phyloP scores from a whole-genome alignment of 1,284 basidiomycete species.

The Xerocomus nothofagi region DNA sequence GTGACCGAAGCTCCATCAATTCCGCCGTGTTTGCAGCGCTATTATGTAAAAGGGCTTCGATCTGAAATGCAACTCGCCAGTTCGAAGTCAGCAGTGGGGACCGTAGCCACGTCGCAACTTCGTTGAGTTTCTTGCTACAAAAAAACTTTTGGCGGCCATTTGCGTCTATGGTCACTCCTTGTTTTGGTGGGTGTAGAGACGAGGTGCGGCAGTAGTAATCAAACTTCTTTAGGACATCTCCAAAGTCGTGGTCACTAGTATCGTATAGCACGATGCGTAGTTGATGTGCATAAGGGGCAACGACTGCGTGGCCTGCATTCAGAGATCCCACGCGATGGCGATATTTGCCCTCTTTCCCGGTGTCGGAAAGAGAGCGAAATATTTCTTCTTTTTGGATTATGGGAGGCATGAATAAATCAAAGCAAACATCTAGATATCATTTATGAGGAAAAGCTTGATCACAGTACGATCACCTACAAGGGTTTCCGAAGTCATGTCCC shows the following conservation, averaged over 20 bases:
- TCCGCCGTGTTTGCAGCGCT: conserved; percentile 58
- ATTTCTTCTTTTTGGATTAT: conserved; percentile 60
- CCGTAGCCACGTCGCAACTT: conserved; percentile 43
- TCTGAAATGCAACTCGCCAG: conserved; percentile 69
- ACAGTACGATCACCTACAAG: conserved; percentile 33
- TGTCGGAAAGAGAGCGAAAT: conserved; percentile 48
- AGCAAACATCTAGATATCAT: conserved; percentile 52
- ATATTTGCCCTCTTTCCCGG: conserved; percentile 41
- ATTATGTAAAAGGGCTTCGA: conserved; percentile 64
- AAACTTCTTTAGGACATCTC: conserved; percentile 48
- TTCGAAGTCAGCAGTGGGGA: conserved; percentile 37
- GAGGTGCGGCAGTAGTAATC: conserved; percentile 52
- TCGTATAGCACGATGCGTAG: conserved; percentile 56
- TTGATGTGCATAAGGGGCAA: conserved; percentile 66
- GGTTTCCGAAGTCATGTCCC: conserved; percentile 51
- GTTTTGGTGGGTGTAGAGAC: conserved; percentile 42
- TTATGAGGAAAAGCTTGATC: conserved; percentile 8
- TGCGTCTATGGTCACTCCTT: conserved; percentile 45
- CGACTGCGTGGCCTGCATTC: conserved; percentile 49
- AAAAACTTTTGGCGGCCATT: conserved; percentile 49
- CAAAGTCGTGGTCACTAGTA: conserved; percentile 35
- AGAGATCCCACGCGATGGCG: conserved; percentile 56
- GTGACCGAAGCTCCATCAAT: conserved; percentile 43
- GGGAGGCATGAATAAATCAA: conserved; percentile 61
- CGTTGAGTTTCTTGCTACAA: conserved; percentile 43